Conservation (phyloP, 1,284 basidiomycete genomes). For the Leccinum pseudoinsigne region DNA sequence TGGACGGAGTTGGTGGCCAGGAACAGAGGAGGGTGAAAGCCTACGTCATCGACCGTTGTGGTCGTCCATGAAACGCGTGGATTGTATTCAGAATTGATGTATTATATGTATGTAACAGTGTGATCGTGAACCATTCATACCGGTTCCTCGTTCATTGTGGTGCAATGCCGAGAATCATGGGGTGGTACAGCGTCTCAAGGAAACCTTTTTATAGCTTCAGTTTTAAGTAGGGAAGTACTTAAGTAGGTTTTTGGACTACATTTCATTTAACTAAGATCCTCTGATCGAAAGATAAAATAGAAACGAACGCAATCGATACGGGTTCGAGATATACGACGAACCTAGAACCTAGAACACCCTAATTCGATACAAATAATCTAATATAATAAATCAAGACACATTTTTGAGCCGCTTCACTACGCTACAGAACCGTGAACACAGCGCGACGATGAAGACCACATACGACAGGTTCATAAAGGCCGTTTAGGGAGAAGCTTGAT, state of each 20-base stretch:
- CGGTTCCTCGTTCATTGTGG: not conserved
- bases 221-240: constrained; percentile 4
- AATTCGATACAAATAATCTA: constrained; percentile 13
- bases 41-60: constrained; percentile 75
- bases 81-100: not conserved
- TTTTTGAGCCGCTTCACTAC: not conserved
- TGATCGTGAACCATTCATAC: not conserved
- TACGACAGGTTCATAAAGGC: constrained; percentile 17
- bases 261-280: constrained; percentile 5
- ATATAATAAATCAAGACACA: constrained; percentile 1
- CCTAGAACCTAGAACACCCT: constrained; percentile 8
- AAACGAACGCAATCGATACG: constrained; percentile 10
- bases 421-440: not conserved
- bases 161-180: not conserved
- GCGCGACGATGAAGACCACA: not conserved
- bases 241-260: not conserved
- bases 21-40: constrained; percentile 78
- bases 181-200: not conserved
- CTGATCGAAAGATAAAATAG: constrained; percentile 9
- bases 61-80: constrained; percentile 32
- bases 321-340: not conserved
- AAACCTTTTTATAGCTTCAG: not conserved
- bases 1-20: constrained; percentile 73
- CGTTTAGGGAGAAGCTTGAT: constrained; percentile 44
- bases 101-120: not conserved